Evolutionary conservation across 2,329 filamentous ascomycete species (phyloP), one percentile per base, ranked within the genome.

Genomic region (Microdochium bolleyi): DNA sequence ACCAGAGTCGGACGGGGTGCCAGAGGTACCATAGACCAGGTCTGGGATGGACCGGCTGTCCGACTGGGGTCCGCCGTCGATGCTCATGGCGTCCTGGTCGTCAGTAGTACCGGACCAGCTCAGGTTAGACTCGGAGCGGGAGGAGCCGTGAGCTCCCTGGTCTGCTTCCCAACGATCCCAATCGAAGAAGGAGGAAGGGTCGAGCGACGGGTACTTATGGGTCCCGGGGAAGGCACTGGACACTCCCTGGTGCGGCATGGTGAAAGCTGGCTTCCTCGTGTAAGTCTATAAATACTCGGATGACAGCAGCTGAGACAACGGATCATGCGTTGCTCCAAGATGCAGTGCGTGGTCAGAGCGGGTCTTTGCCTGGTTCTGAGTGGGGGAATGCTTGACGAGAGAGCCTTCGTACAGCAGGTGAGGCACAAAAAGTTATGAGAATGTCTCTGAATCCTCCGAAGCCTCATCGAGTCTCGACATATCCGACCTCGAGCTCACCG

Each of bases 371-470:
- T 27, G 27, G 11, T 27, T 41, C 41, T 51, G 44, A 54, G 49
- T 54, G 52, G 52, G 52, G 52, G 49, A 51, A 19, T 27, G 21
- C 48, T 24, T 50, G 49, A 48, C 44, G 41, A 54, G 34, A 49
- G 51, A 51, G 38, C 49, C 44, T 51, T 51, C 30, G 38, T 46
- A 25, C 21, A 46, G 37, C 25, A 51, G 49, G 34, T 32, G 48
- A 51, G 52, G 49, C 41, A 46, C 41, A 46, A 51, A 48, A 53
- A 53, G 32, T 51, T 38, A 49, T 54, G 52, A 54, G 51, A 50
- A 41, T 25, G 34, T 50, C 37, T 24, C 34, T 21, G 41, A 46
- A 46, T 46, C 41, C 41, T 46, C 19, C 41, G 19, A 46, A 19
- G 21, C 41, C 41, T 46, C 41, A 46, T 22, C 19, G 41, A 46